Conservation (phyloP, 2,329 filamentous ascomycete species). For the Microcyclospora tardicrescens region DNA sequence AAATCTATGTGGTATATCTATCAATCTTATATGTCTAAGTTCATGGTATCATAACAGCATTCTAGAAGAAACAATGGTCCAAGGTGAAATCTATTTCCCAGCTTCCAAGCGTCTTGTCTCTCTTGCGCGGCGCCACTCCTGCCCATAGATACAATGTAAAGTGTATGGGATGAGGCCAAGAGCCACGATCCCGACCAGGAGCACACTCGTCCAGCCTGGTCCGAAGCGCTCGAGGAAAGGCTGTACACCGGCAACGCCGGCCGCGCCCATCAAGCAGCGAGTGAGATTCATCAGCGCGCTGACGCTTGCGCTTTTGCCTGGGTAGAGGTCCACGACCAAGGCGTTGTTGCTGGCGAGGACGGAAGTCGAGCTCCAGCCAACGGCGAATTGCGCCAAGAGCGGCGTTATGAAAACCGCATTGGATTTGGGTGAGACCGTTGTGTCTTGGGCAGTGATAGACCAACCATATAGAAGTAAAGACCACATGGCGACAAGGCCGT, state of each 20-base stretch:
- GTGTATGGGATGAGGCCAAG: not conserved
- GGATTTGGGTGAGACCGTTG: not conserved
- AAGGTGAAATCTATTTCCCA: too few relatives aligned
- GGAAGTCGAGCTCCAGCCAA: not conserved
- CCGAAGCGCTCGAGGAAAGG: not conserved
- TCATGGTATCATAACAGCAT: too few relatives aligned
- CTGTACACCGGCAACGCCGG: not conserved
- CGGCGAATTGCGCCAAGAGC: conserved; percentile 1
- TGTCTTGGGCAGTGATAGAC: conserved; percentile 1
- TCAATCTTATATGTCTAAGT: too few relatives aligned
- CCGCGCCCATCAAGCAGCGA: not conserved
- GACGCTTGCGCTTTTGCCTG: not conserved
- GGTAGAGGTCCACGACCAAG: conserved; percentile 1
- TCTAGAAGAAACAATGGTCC: too few relatives aligned
- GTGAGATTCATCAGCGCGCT: conserved; percentile 1
- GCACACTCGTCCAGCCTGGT: not conserved
- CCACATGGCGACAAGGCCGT: not conserved
- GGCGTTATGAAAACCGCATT: conserved; percentile 1
- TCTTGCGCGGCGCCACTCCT: not conserved
- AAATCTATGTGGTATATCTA: too few relatives aligned
- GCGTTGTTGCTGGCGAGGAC: conserved; percentile 2
- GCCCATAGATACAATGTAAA: not conserved
- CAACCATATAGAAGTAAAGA: conserved; percentile 1
- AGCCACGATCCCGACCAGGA: not conserved
- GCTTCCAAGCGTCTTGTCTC: too few relatives aligned